Conservation (phyloP, 23 red algal genomes). For the Gracilaria gracilis region DNA sequence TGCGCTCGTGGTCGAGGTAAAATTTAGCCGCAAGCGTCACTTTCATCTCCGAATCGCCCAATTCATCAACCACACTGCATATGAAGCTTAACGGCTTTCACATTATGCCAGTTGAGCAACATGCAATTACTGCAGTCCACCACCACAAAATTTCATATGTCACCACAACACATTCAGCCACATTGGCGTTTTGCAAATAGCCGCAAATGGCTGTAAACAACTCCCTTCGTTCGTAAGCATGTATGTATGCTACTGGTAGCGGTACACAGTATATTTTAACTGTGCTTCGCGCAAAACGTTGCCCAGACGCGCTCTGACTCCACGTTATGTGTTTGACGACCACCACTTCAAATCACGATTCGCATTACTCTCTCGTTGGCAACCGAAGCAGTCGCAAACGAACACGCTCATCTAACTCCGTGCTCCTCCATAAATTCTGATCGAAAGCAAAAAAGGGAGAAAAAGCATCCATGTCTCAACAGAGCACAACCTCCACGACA, state of each 20-base stretch:
- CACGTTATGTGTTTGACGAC: not conserved
- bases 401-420: not conserved
- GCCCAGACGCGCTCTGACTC: not conserved
- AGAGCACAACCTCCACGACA: not conserved
- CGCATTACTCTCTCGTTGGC: too few species aligned
- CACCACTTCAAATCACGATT: not conserved
- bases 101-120: too few species aligned
- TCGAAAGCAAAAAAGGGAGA: not conserved
- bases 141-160: not conserved
- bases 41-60: too few species aligned
- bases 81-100: too few species aligned
- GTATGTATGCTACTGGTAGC: not conserved
- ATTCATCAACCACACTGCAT: too few species aligned
- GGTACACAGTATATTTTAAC: not conserved
- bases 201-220: not conserved
- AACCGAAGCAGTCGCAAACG: not conserved
- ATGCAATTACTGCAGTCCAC: not conserved
- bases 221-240: not conserved
- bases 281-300: not conserved
- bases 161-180: not conserved
- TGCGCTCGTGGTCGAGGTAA: not conserved
- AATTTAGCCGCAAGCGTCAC: not conserved
- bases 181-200: not conserved
- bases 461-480: not conserved
- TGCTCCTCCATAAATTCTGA: not conserved